Conservation (phyloP, 2,329 filamentous ascomycete genomes). For the Ophiostoma sp. region DNA sequence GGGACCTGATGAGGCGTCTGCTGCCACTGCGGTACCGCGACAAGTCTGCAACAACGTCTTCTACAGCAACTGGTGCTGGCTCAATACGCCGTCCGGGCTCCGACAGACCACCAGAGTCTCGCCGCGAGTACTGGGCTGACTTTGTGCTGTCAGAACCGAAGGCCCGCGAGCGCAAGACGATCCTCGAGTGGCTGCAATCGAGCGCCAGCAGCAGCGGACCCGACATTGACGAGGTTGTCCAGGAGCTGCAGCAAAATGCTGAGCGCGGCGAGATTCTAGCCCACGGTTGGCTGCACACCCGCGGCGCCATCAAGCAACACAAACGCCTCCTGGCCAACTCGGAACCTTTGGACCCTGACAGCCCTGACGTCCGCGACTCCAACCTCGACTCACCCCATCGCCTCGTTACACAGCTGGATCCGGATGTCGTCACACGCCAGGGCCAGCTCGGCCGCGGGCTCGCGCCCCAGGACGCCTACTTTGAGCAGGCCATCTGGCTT, state of each 20-base stretch:
- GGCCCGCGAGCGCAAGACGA: slow-evolving; percentile 74
- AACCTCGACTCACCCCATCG: slow-evolving; percentile 61
- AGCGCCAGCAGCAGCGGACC: slow-evolving; percentile 69
- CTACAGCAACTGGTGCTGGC: slow-evolving; percentile 27
- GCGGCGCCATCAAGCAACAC: slow-evolving; percentile 82
- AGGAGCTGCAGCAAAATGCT: slow-evolving; percentile 72
- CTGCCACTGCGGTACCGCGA: slow-evolving; percentile 67
- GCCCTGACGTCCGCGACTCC: slow-evolving; percentile 55
- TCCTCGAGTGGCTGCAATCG: slow-evolving; percentile 84
- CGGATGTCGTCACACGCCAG: slow-evolving; percentile 83
- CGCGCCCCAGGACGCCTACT: slow-evolving; percentile 80
- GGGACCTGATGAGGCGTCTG: slow-evolving; percentile 78
- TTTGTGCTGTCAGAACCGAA: slow-evolving; percentile 73
- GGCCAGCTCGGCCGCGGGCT: slow-evolving; percentile 59
- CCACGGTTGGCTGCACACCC: slow-evolving; percentile 90
- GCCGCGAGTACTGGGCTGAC: slow-evolving; percentile 59
- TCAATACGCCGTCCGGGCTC: slow-evolving; percentile 24
- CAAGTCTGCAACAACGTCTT: slow-evolving; percentile 35
- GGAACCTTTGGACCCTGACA: slow-evolving; percentile 63
- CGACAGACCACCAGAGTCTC: slow-evolving; percentile 34
- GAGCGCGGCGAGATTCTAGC: slow-evolving; percentile 80
- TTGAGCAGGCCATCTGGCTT: slow-evolving; percentile 88
- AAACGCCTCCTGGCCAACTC: slow-evolving; percentile 75
- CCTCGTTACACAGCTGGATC: slow-evolving; percentile 85
- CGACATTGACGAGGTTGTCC: slow-evolving; percentile 73